These are phyloP conservation scores for Ophiostoma sp. DNA, from an alignment of 2,329 filamentous ascomycete genomes.

Conservation along the genomic window DNA sequence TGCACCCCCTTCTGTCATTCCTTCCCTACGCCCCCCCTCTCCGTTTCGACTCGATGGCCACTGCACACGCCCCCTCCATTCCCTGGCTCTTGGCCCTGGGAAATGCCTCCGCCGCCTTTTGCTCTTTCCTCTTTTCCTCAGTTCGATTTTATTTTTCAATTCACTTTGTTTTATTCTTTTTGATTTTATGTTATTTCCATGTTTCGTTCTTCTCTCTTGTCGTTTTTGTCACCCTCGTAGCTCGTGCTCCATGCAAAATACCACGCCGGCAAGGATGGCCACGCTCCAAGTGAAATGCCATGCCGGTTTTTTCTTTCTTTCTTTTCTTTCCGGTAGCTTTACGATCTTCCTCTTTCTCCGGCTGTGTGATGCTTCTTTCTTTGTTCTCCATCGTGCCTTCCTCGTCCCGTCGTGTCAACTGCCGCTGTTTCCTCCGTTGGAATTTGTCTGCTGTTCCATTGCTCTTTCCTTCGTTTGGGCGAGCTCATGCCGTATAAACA, in stretches of 20 bases:
- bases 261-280: not conserved
- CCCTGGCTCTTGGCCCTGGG: not conserved
- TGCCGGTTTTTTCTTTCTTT: not conserved
- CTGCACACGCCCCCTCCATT: slow-evolving; percentile 25
- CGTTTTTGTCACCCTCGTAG: not conserved
- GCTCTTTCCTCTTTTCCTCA: not conserved
- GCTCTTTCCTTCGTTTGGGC: slow-evolving; percentile 11
- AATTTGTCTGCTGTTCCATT: not conserved
- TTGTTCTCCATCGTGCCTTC: not conserved
- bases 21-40: slow-evolving; percentile 10
- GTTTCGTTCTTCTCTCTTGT: not conserved
- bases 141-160: not conserved
- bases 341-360: not conserved
- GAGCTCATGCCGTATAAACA: not conserved
- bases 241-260: not conserved
- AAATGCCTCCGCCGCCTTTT: slow-evolving; percentile 6
- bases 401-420: not conserved
- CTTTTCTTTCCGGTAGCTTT: not conserved
- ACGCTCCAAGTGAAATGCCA: not conserved
- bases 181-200: not conserved
- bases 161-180: not conserved
- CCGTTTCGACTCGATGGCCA: not conserved
- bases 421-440: slow-evolving; percentile 2
- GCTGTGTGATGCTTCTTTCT: not conserved
- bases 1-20: not conserved